phyloP scores from a whole-genome alignment of 768 basidiomycete genomes.

The Phlebiopsis flavidoalba region DNA sequence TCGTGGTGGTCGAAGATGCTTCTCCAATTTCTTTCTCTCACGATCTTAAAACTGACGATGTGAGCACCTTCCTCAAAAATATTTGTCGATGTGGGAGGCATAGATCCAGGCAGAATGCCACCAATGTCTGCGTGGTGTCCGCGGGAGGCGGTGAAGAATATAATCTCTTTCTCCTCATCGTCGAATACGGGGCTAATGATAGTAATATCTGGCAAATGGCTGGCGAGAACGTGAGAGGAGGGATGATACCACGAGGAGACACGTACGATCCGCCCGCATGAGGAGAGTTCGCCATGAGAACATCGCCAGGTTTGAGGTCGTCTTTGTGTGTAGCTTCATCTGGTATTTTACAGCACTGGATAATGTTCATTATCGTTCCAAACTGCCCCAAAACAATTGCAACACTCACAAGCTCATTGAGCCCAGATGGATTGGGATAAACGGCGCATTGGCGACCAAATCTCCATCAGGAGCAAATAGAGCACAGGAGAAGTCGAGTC shows the following conservation, averaged over 20 bases:
- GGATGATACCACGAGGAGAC: slow-evolving; percentile 9
- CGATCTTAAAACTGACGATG: slow-evolving; percentile 89
- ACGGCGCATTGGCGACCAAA: slow-evolving; percentile 91
- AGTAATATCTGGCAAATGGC: slow-evolving; percentile 84
- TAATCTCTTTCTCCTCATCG: slow-evolving; percentile 59
- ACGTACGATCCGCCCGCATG: slow-evolving; percentile 84
- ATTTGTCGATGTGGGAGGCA: slow-evolving; percentile 90
- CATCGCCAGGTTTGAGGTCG: slow-evolving; percentile 82
- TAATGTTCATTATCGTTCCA: background rate
- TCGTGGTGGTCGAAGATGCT: slow-evolving; percentile 73
- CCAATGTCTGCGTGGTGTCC: slow-evolving; percentile 95
- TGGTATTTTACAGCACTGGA: slow-evolving; percentile 80
- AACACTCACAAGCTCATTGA: slow-evolving; percentile 85
- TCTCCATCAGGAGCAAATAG: slow-evolving; percentile 94
- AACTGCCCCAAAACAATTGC: background rate
- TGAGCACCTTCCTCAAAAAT: slow-evolving; percentile 95
- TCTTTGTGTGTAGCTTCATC: slow-evolving; percentile 69
- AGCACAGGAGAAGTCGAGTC: slow-evolving; percentile 93
- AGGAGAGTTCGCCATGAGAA: slow-evolving; percentile 89
- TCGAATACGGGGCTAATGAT: slow-evolving; percentile 91
- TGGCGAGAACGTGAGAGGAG: slow-evolving; percentile 17
- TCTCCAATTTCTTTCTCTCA: no score
- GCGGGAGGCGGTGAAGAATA: slow-evolving; percentile 90
- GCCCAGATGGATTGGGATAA: slow-evolving; percentile 83
- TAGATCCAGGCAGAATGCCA: slow-evolving; percentile 88